Evolutionary conservation across 129 eudicot genomes (phyloP).

Genomic region (Apium graveolens): DNA sequence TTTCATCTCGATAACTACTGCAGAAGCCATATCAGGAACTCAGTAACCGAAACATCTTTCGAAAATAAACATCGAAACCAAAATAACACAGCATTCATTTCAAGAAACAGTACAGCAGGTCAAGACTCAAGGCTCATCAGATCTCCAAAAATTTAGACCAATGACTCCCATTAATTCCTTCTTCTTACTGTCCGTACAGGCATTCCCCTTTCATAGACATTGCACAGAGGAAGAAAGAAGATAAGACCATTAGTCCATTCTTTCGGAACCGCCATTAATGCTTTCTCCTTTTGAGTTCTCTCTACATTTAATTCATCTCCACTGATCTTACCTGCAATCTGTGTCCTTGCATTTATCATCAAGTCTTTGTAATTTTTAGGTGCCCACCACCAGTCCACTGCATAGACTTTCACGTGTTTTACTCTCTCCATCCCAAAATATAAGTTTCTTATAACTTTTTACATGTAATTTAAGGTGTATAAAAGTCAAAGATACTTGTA

Average conservation of each 20-base stretch:
- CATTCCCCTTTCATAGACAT: not conserved
- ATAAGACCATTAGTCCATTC: not conserved
- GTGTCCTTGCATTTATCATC: not conserved
- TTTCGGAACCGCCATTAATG: not conserved
- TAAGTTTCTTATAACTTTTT: too few species aligned
- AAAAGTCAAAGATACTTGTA: too few species aligned
- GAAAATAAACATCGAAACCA: not conserved
- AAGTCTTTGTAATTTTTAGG: not conserved
- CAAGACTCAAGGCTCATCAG: not conserved
- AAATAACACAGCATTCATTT: not conserved
- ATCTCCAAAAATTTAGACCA: not conserved
- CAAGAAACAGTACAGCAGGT: not conserved
- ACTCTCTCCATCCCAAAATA: too few species aligned
- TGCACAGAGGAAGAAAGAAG: not conserved
- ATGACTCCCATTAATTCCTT: not conserved
- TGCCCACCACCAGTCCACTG: not conserved
- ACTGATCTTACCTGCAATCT: slow-evolving; percentile 7
- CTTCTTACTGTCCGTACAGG: not conserved
- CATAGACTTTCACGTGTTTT: not conserved
- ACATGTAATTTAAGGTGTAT: too few species aligned
- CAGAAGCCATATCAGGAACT: slow-evolving; percentile 1
- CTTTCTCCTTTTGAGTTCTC: not conserved
- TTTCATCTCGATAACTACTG: not conserved
- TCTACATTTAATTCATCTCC: slow-evolving; percentile 10
- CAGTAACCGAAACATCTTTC: not conserved